Evolutionary conservation across 257 asterid genomes (phyloP).

Genomic region (Gardenia jasminoides): DNA sequence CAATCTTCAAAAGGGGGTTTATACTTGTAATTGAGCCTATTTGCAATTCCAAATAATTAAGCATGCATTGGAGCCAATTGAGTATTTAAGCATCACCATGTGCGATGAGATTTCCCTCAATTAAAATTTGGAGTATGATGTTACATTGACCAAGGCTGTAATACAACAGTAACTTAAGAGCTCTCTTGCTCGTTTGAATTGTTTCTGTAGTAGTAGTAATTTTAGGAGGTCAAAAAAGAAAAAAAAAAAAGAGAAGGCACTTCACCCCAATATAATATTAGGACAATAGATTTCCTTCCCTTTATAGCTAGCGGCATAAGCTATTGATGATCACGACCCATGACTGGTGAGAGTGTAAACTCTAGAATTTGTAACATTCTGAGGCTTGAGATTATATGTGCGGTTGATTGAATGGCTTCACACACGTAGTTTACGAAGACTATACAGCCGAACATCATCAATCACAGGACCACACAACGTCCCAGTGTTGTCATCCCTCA

Average conservation of each 20-base stretch:
- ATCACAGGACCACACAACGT: constrained; percentile 80
- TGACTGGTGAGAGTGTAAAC: neutral
- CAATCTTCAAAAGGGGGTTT: too few species aligned
- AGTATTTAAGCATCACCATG: too few species aligned
- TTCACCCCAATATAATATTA: neutral
- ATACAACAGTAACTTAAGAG: neutral
- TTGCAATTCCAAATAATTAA: too few species aligned
- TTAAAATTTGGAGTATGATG: too few species aligned
- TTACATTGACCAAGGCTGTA: neutral
- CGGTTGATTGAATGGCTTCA: neutral
- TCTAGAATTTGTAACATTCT: neutral
- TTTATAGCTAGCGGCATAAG: neutral
- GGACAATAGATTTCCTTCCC: neutral
- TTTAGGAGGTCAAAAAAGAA: neutral
- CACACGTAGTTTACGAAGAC: constrained; percentile 29
- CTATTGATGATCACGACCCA: too few species aligned
- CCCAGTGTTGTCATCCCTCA: constrained; percentile 66
- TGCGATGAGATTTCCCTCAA: too few species aligned
- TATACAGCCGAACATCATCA: constrained; percentile 60
- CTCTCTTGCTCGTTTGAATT: neutral
- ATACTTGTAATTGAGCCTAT: too few species aligned
- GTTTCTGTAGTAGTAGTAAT: neutral
- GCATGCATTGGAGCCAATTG: too few species aligned
- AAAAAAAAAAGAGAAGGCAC: too few species aligned
- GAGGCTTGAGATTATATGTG: neutral